Base-by-base conservation (phyloP, 176 grass and related monocot species). In the Oryza brachyantha region DNA sequence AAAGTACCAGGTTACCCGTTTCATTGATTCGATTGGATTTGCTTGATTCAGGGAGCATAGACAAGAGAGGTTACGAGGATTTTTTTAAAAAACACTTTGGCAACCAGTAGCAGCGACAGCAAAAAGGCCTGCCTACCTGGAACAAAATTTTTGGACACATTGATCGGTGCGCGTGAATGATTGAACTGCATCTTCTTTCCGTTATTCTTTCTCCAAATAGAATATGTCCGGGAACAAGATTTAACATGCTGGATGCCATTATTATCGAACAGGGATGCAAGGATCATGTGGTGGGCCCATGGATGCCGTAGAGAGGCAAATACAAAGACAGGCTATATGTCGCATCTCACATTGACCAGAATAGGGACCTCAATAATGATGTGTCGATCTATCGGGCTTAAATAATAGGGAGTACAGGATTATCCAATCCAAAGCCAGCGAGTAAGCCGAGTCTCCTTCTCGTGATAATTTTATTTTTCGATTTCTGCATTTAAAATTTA, bases 281-380 rank as follows among this genome's bases (percentile, higher is more conserved):
- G 27, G 85, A 36, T 71, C 74, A 58, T 70, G 63, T 61, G 81
- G 43, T 74, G 86, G 52, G 76, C n/a, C 76, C 36, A 74, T 28
- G 61, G 24, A 1, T 73, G 69, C 41, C 43, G 43, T 67, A 25
- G 19, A 75, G 43, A 75, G 24, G 80, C 43, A 29, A 13, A 55
- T 66, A 29, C 32, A 31, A 31, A 46, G 61, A 83, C 70, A 66
- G 25, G 19, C 3, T 8, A 13, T 8, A 13, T 54, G 81, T 66
- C 71, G 39, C 71, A 42, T 66, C 71, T 0, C 74, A 74, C 70
- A 67, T 75, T 42, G 71, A 67, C 71, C 11, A 5, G 17, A 75
- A 84, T 39, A 75, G 69, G 52, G 52, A 27, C 72, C 26, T 69
- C 24, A 31, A 24, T 31, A 24, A 32, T 13, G 9, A 27, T 74